These are phyloP conservation scores for Lipomyces orientalis DNA, from an alignment of 805 yeast genomes.

Conservation along the genomic window DNA sequence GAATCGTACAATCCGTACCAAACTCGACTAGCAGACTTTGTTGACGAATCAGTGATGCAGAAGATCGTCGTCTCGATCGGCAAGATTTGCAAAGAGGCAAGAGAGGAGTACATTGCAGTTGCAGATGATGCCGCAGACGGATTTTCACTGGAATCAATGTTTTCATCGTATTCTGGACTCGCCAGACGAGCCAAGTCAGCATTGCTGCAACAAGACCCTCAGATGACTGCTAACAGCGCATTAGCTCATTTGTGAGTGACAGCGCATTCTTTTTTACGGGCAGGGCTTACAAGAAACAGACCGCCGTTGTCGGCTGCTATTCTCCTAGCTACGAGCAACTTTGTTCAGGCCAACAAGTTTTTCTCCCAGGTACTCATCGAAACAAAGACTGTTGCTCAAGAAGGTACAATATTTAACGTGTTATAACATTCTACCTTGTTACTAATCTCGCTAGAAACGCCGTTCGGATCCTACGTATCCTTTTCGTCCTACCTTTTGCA, in stretches of 20 bases:
- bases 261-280: neutral
- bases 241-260: conserved; percentile 20
- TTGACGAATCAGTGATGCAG: conserved; percentile 47
- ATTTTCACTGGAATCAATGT: conserved; percentile 28
- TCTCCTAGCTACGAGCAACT: conserved; percentile 45
- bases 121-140: conserved; percentile 27
- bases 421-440: neutral
- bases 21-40: conserved; percentile 48
- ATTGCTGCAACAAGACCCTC: conserved; percentile 24
- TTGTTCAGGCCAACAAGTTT: conserved; percentile 46
- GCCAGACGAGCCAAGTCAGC: conserved; percentile 29
- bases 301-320: conserved; percentile 28
- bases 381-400: conserved; percentile 31
- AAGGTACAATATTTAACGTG: conserved; percentile 10
- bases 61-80: conserved; percentile 39
- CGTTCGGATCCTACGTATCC: conserved; percentile 44
- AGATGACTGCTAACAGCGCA: conserved; percentile 14
- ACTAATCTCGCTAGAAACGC: conserved; percentile 30
- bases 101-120: conserved; percentile 25
- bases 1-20: conserved; percentile 48
- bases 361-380: conserved; percentile 44
- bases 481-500: conserved; percentile 43
- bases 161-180: conserved; percentile 26
- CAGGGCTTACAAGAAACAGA: conserved; percentile 1
- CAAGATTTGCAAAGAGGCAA: conserved; percentile 12